Percentiles rank a stretch among this genome's conserved stretches.
Conservation (phyloP, 2,329 filamentous ascomycete genomes). For the Exophiala sideris region DNA sequence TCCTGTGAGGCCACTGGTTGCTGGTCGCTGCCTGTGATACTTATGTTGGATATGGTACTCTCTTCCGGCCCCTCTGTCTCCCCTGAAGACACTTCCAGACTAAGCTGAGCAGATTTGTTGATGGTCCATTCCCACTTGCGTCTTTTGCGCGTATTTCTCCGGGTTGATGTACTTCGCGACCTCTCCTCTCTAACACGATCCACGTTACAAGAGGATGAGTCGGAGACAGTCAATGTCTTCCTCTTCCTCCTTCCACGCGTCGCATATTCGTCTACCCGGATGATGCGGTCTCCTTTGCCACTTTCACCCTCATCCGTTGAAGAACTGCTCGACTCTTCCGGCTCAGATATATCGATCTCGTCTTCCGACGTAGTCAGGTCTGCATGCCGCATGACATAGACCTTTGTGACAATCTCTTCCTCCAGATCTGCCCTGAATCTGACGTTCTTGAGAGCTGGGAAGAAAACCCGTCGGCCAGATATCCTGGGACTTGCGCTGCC, state of each 20-base stretch:
- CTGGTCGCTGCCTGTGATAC: no score
- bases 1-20: no score
- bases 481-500: slow-evolving; percentile 35
- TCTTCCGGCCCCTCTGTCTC: no score
- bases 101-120: no score
- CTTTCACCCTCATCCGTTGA: slow-evolving; percentile 1
- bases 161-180: slow-evolving; percentile 8
- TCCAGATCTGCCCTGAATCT: slow-evolving; percentile 55
- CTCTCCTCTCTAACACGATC: slow-evolving; percentile 6
- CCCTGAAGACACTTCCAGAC: no score
- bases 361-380: slow-evolving; percentile 42
- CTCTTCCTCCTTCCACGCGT: slow-evolving; percentile 17
- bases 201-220: neutral
- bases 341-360: slow-evolving; percentile 17
- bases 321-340: slow-evolving; percentile 8
- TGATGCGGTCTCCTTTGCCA: neutral
- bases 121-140: slow-evolving; percentile 26
- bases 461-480: slow-evolving; percentile 42
- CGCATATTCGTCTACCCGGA: slow-evolving; percentile 14
- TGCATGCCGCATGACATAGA: slow-evolving; percentile 55
- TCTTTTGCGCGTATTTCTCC: slow-evolving; percentile 18
- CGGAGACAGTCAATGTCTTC: slow-evolving; percentile 10
- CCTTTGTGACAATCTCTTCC: slow-evolving; percentile 57
- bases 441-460: slow-evolving; percentile 57
- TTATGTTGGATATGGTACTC: no score